Evolutionary conservation across 352 stramenopile genomes (phyloP).

Genomic region (Globisporangium canariense): DNA sequence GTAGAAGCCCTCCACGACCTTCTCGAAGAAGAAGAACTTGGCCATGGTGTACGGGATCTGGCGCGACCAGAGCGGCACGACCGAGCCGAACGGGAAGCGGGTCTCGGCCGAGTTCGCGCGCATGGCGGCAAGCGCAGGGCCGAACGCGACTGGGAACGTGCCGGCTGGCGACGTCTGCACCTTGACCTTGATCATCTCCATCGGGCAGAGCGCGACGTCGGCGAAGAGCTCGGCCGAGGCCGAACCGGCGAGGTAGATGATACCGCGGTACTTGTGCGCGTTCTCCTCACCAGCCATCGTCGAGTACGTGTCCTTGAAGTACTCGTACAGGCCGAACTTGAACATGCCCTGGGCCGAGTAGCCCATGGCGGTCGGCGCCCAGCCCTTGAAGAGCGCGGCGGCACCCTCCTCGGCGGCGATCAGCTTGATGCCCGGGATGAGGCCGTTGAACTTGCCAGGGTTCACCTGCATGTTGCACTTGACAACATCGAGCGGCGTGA

Average conservation of each 20-base stretch:
- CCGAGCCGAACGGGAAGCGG: slow-evolving; percentile 90
- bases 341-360: slow-evolving; percentile 90
- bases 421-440: slow-evolving; percentile 78
- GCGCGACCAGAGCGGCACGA: slow-evolving; percentile 88
- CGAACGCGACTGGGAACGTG: slow-evolving; percentile 89
- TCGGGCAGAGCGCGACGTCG: slow-evolving; percentile 91
- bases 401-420: slow-evolving; percentile 87
- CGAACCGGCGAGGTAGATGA: slow-evolving; percentile 91
- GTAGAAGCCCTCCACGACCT: slow-evolving; percentile 87
- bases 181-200: slow-evolving; percentile 96
- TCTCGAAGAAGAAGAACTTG: slow-evolving; percentile 99
- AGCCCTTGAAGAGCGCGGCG: slow-evolving; percentile 88
- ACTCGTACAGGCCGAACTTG: slow-evolving; percentile 95
- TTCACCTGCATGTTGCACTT: slow-evolving; percentile 96
- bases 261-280: slow-evolving; percentile 90
- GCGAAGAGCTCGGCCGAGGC: slow-evolving; percentile 94
- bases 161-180: slow-evolving; percentile 89
- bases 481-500: slow-evolving; percentile 92
- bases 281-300: slow-evolving; percentile 90
- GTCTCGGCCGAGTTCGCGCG: slow-evolving; percentile 83
- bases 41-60: slow-evolving; percentile 99
- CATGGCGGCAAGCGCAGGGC: slow-evolving; percentile 85
- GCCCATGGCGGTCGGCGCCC: slow-evolving; percentile 88
- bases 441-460: slow-evolving; percentile 79
- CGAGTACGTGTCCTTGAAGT: slow-evolving; percentile 94